phyloP scores from a whole-genome alignment of 148 eudicot genomes.

The Spergularia bocconei region DNA sequence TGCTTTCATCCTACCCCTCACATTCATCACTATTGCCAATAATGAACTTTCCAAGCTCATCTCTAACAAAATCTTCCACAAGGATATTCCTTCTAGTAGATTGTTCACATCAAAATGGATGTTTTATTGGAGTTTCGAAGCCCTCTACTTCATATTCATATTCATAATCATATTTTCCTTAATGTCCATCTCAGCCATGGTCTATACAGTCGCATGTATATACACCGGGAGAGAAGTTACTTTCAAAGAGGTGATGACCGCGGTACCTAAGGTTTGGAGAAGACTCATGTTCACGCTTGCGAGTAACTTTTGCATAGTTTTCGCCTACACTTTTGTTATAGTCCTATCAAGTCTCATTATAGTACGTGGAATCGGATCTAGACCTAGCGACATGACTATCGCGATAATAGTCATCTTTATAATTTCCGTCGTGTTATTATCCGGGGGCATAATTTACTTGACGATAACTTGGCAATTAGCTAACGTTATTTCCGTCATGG shows the following conservation, averaged over 20 bases:
- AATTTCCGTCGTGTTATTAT: not conserved
- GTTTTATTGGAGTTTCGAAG: constrained; percentile 21
- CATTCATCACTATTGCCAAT: constrained; percentile 21
- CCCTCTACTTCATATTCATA: constrained; percentile 18
- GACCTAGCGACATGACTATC: not conserved
- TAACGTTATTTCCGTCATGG: constrained; percentile 41
- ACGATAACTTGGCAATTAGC: constrained; percentile 44
- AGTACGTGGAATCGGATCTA: not conserved
- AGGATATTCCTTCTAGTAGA: constrained; percentile 4
- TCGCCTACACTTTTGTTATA: constrained; percentile 4
- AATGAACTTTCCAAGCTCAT: constrained; percentile 24
- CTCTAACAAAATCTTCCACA: constrained; percentile 12
- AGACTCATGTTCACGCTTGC: constrained; percentile 38
- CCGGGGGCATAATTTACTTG: constrained; percentile 24
- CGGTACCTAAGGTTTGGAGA: constrained; percentile 49
- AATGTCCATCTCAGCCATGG: constrained; percentile 35
- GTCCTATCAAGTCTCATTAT: not conserved
- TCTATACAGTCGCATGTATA: constrained; percentile 37
- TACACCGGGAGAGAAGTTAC: constrained; percentile 32
- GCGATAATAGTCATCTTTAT: not conserved
- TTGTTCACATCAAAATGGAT: constrained; percentile 22
- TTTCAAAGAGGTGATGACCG: constrained; percentile 28
- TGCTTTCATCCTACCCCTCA: constrained; percentile 32
- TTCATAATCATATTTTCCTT: constrained; percentile 29
- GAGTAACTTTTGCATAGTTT: constrained; percentile 23